These are phyloP conservation scores for Aspergillus funiculosus DNA, from an alignment of 495 filamentous ascomycete genomes.

Conservation along the genomic window DNA sequence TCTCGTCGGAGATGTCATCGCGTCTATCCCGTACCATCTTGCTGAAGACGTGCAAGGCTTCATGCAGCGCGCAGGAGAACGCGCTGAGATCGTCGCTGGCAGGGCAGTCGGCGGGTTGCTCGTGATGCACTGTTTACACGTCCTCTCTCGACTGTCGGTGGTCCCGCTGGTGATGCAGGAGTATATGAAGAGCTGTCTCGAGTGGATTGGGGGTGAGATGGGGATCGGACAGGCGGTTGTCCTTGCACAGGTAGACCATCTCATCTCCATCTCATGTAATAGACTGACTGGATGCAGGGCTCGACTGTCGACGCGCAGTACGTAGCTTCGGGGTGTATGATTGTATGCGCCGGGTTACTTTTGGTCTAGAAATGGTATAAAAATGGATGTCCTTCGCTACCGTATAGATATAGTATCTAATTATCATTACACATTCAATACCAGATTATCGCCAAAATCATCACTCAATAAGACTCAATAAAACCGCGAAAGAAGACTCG, in stretches of 20 bases:
- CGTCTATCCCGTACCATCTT: conserved; percentile 31
- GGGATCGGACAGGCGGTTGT: conserved; percentile 30
- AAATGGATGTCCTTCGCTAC: background rate
- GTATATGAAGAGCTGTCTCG: conserved; percentile 22
- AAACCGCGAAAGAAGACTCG: conserved; percentile 23
- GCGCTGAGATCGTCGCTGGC: conserved; percentile 17
- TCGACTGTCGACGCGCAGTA: conserved; percentile 10
- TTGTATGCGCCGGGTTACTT: conserved; percentile 18
- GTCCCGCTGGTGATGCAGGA: conserved; percentile 19
- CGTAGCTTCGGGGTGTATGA: conserved; percentile 19
- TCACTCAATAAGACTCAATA: conserved; percentile 23
- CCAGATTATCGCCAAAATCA: no score
- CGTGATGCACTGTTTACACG: conserved; percentile 30
- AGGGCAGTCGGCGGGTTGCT: conserved; percentile 25
- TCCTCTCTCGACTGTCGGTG: conserved; percentile 21
- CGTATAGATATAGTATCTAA: no score
- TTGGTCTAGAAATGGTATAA: conserved; percentile 25
- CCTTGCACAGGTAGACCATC: conserved; percentile 15
- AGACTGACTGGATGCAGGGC: conserved; percentile 2
- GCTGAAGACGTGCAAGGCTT: conserved; percentile 27
- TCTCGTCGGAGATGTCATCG: conserved; percentile 22
- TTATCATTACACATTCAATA: no score
- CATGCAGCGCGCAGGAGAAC: conserved; percentile 6
- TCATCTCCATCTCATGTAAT: background rate
- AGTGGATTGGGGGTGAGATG: conserved; percentile 29